Conservation (phyloP, 139 green algal species). For the Yamagishiella unicocca region DNA sequence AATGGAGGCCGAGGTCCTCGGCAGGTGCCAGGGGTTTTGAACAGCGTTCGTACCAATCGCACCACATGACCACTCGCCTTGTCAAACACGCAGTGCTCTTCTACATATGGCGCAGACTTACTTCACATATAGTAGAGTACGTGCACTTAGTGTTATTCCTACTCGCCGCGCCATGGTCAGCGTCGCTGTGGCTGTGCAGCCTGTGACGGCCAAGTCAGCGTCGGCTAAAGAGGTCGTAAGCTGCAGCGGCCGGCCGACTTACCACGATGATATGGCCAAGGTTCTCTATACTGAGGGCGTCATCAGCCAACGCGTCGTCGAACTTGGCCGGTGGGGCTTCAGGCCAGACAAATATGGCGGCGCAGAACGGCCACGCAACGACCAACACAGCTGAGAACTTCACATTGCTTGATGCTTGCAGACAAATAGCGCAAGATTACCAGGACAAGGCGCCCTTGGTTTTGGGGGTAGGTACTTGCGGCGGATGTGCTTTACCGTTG, state of each 20-base stretch:
- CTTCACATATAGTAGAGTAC: too few species aligned
- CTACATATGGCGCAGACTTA: too few species aligned
- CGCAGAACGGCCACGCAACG: neutral
- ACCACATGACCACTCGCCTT: too few species aligned
- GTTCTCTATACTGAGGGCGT: neutral
- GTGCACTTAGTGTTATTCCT: too few species aligned
- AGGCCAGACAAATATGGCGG: neutral
- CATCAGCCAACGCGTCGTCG: neutral
- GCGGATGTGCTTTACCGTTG: constrained; percentile 48
- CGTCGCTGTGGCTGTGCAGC: constrained; percentile 1
- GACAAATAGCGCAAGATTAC: constrained; percentile 48
- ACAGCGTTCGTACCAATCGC: too few species aligned
- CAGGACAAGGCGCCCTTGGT: constrained; percentile 24
- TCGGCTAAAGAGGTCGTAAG: constrained; percentile 1
- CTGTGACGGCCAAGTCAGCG: neutral
- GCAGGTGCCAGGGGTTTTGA: too few species aligned
- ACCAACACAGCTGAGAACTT: neutral
- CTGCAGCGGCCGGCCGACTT: constrained; percentile 17
- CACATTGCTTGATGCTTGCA: neutral
- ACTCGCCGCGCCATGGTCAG: too few species aligned
- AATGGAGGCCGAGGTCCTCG: too few species aligned
- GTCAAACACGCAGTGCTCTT: too few species aligned
- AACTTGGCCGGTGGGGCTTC: constrained; percentile 5
- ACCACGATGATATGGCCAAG: constrained; percentile 34
- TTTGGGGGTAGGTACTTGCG: constrained; percentile 34